phyloP scores from a whole-genome alignment of 495 filamentous ascomycete species.

The Aspergillus biplanus region DNA sequence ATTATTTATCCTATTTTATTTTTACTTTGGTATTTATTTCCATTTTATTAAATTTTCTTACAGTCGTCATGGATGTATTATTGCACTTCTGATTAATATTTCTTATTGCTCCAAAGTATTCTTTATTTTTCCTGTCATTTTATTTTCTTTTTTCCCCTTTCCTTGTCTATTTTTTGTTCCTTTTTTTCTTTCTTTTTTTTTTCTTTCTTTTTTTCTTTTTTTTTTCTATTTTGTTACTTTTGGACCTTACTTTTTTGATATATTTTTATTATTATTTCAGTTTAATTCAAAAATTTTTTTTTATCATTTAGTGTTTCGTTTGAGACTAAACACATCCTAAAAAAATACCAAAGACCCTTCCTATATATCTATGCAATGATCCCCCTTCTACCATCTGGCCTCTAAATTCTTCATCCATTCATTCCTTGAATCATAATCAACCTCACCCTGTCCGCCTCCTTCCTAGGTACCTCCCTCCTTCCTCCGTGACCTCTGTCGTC shows the following conservation, averaged over 20 bases:
- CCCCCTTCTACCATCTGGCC: slow-evolving; percentile 26
- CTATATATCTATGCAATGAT: slow-evolving; percentile 37
- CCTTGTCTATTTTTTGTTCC: slow-evolving; percentile 12
- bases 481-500: slow-evolving; percentile 21
- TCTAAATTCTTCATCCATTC: slow-evolving; percentile 33
- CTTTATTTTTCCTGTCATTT: slow-evolving; percentile 15
- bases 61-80: slow-evolving; percentile 12
- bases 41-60: slow-evolving; percentile 15
- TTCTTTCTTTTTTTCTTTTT: slow-evolving; percentile 11
- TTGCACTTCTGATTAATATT: slow-evolving; percentile 20
- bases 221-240: slow-evolving; percentile 23
- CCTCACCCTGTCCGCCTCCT: slow-evolving; percentile 26
- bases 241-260: slow-evolving; percentile 17
- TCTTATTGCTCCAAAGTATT: slow-evolving; percentile 8
- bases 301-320: slow-evolving; percentile 12
- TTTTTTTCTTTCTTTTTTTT: slow-evolving; percentile 15
- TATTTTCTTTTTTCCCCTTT: slow-evolving; percentile 21
- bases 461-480: slow-evolving; percentile 18
- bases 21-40: neutral
- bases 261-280: slow-evolving; percentile 15
- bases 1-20: slow-evolving; percentile 8
- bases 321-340: slow-evolving; percentile 6
- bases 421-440: slow-evolving; percentile 32
- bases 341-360: slow-evolving; percentile 25
- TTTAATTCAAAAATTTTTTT: slow-evolving; percentile 24